Evolutionary conservation across 441 rosid species (phyloP).

Genomic region (Lepidium campestre): DNA sequence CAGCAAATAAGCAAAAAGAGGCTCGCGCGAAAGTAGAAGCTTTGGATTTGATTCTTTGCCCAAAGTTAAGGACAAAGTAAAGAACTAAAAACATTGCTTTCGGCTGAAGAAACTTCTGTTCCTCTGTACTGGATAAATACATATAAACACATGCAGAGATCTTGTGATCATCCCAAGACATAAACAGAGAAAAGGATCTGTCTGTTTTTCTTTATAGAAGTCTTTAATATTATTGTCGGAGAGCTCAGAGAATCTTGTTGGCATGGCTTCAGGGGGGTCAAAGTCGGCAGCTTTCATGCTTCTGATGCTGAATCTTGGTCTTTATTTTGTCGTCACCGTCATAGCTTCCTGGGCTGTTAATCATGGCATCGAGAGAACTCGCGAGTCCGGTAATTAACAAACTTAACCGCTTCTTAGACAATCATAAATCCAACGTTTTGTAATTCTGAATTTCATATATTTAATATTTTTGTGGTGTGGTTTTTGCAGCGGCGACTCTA

Average conservation of each 20-base stretch:
- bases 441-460: not conserved
- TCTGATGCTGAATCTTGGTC: constrained; percentile 51
- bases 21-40: not conserved
- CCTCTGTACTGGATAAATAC: constrained; percentile 4
- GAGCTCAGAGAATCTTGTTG: constrained; percentile 15
- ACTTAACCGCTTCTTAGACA: not conserved
- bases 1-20: not conserved
- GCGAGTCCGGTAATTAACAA: constrained; percentile 43
- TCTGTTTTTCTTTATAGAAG: not conserved
- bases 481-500: constrained; percentile 54
- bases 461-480: not conserved
- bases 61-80: constrained; percentile 12
- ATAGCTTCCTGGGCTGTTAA: constrained; percentile 75
- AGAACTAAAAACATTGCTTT: constrained; percentile 18
- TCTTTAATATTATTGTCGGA: not conserved
- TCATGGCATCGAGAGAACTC: constrained; percentile 58
- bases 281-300: constrained; percentile 62
- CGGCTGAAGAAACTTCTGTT: constrained; percentile 1
- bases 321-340: constrained; percentile 54
- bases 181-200: constrained; percentile 4
- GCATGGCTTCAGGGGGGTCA: constrained; percentile 63
- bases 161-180: constrained; percentile 18
- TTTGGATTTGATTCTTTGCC: constrained; percentile 22
- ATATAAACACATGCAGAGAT: not conserved
- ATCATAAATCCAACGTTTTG: not conserved